Base-by-base conservation (phyloP, 768 basidiomycete species). In the Termitomyces sp. region DNA sequence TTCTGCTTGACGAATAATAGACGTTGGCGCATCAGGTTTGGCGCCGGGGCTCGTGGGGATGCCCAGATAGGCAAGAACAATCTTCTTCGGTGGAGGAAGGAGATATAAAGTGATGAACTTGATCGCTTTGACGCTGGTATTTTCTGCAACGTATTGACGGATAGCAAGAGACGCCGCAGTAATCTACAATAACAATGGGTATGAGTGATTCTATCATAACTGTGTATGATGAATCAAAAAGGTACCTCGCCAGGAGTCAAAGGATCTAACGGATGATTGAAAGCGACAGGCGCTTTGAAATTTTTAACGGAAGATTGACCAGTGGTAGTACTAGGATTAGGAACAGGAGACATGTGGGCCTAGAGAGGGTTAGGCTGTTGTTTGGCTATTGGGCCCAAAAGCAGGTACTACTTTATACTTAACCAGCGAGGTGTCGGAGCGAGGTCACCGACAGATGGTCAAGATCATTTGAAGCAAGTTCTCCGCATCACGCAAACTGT, bases 1-100 rank as follows among this genome's bases (percentile, higher is more conserved):
- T 65, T 92, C 89, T 6, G 90, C 89, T 67, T 81, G 87, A 60
- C 91, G 78, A 27, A 83, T 69, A 52, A 92, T 83, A 23, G 72
- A 70, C 5, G 66, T 65, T 2, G 66, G 65, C 2, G 81, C 76
- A 2, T 86, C 84, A 2, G 82, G 79, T 43, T 73, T 74, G 23
- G 70, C 74, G 15, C 88, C 89, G 3, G 85, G 82, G 0, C 70
- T 65, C 45, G 86, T 67, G 2, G 91, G 83, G 42, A 94, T 91
- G 5, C 88, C 87, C 42, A 95, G 82, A 56, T 77, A 78, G 2
- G 91, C 86, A 35, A 95, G 82, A 18, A 94, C 92, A 13, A 75
- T 79, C 56, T 76, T 81, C 75, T 94, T 92, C 0, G 87, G 85
- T 1, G 91, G 83, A 13, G 83, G 85, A 25, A 91, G 73, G 4